Evolutionary conservation across 345 rosid genomes (phyloP), one percentile per base, ranked within the genome.

Genomic region (Hypericum perforatum): DNA sequence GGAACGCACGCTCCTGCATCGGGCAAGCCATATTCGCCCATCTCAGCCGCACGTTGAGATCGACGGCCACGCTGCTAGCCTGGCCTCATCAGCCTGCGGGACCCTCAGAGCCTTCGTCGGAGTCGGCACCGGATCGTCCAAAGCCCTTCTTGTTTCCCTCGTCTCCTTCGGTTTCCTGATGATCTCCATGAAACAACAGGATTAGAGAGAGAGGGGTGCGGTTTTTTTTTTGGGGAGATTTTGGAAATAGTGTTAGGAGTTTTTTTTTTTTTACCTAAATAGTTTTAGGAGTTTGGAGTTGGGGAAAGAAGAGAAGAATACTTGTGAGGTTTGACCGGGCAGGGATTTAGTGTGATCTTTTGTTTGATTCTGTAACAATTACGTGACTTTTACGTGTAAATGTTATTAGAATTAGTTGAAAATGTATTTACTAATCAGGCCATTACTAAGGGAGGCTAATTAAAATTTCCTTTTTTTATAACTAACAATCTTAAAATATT

Each of bases 41-140:
- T 69, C 80, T 72, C 74, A 70, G 72, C 58, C 76, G 75, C n/a
- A 78, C 69, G 51, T 78, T 74, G 45, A 78, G 41, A 48, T 64
- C 57, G 14, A 64, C 59, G 14, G 78, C 83, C 9, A 72, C 12
- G 77, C 76, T 8, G 79, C 78, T 0, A 72, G 76, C 56, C 54
- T 70, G 8, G 54, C 73, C 54, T 70, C 67, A n/a, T 58, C 52
- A 47, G 53, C 11, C 2, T 58, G 32, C 6, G 62, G 68, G 43
- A 48, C 45, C 16, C 36, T 49, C n/a, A 41, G 47, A 67, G 11
- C 54, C 50, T 38, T 46, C 59, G 59, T 59, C 53, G 5, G 7
- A 71, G 63, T 5, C 63, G 68, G 43, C 44, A 32, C 22, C 36
- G 60, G 44, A 37, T 44, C 55, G 8, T 32, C 51, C 54, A 22